Evolutionary conservation across 306 rosid genomes (phyloP).

Genomic region (Ormosia emarginata): DNA sequence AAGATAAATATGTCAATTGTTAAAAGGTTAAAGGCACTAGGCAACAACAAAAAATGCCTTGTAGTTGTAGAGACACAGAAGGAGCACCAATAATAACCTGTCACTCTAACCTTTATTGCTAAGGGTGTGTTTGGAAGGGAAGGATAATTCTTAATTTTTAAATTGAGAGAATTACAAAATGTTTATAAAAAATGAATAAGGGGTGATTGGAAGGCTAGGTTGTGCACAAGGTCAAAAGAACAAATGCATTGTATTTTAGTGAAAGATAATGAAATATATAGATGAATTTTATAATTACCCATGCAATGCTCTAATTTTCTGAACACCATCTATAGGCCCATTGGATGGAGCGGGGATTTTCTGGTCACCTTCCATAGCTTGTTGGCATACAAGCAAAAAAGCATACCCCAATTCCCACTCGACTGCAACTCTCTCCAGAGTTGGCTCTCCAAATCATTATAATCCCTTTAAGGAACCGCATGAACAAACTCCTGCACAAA

Average conservation of each 20-base stretch:
- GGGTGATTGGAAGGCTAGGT: neutral
- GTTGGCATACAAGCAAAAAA: slow-evolving; percentile 36
- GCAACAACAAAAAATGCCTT: neutral
- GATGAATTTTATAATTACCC: slow-evolving; percentile 46
- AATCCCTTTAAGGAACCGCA: slow-evolving; percentile 32
- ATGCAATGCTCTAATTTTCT: slow-evolving; percentile 54
- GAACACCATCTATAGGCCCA: slow-evolving; percentile 40
- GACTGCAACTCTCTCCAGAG: slow-evolving; percentile 39
- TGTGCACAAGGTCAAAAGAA: neutral
- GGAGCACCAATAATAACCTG: neutral
- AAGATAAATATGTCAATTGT: neutral
- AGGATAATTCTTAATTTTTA: neutral
- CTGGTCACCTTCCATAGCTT: slow-evolving; percentile 64
- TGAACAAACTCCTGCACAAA: slow-evolving; percentile 29
- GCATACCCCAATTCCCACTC: slow-evolving; percentile 52
- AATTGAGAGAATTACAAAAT: neutral
- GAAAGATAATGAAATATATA: neutral
- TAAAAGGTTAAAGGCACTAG: neutral
- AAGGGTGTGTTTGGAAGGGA: neutral
- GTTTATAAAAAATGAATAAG: neutral
- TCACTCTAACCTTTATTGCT: neutral
- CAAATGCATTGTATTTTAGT: neutral
- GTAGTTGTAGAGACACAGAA: neutral
- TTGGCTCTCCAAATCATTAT: slow-evolving; percentile 63
- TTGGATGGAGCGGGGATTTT: slow-evolving; percentile 47